phyloP scores from a whole-genome alignment of 2,329 filamentous ascomycete genomes.

The Monosporascus sp. region DNA sequence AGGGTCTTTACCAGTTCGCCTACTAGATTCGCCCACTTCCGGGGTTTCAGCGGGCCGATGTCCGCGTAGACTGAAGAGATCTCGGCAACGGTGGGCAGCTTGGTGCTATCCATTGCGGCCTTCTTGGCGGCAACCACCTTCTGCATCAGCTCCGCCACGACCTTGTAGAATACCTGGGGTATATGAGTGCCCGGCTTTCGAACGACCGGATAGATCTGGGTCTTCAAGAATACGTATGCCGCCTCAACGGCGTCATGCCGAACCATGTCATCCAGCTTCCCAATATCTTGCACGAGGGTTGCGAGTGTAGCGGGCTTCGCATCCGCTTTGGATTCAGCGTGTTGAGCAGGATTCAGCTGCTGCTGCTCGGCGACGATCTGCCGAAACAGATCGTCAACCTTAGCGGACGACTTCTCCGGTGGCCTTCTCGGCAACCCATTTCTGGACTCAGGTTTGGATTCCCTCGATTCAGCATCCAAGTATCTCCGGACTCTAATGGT shows the following conservation, averaged over 20 bases:
- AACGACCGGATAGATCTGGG: constrained; percentile 25
- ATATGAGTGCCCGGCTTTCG: constrained; percentile 14
- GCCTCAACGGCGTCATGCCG: constrained; percentile 16
- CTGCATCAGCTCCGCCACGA: constrained; percentile 24
- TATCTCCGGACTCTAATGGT: background rate
- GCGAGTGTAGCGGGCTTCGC: constrained; percentile 5
- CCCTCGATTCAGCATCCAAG: background rate
- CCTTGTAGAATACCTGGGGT: constrained; percentile 25
- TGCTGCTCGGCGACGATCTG: constrained; percentile 20
- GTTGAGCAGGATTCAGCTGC: constrained; percentile 3
- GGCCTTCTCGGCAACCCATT: constrained; percentile 2
- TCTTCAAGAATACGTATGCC: constrained; percentile 19
- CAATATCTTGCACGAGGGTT: constrained; percentile 18
- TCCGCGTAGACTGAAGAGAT: constrained; percentile 32
- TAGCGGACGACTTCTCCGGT: constrained; percentile 5
- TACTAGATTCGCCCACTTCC: constrained; percentile 28
- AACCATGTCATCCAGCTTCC: constrained; percentile 26
- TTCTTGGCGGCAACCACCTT: constrained; percentile 28
- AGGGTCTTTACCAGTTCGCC: constrained; percentile 29
- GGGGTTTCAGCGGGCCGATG: constrained; percentile 26
- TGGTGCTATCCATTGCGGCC: constrained; percentile 20
- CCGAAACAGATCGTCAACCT: constrained; percentile 21
- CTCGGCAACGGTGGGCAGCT: constrained; percentile 32
- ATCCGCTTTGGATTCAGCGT: background rate
- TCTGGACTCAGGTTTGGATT: background rate